Evolutionary conservation across 148 eudicot genomes (phyloP).

Genomic region (Polygonum maritimum): DNA sequence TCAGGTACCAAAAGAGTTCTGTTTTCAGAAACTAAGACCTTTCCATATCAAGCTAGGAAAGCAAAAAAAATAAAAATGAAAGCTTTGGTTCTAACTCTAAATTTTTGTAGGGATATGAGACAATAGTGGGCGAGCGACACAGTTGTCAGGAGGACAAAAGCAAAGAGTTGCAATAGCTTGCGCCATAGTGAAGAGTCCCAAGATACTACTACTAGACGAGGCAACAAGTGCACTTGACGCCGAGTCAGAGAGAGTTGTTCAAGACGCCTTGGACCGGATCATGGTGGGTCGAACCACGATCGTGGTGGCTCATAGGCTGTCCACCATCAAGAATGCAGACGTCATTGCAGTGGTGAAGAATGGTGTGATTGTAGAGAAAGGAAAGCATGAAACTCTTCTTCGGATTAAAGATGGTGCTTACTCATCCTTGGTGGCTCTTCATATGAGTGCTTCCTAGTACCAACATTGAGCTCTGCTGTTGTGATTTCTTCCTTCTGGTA

Average conservation of each 20-base stretch:
- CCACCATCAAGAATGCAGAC: constrained; percentile 58
- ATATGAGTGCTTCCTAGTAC: constrained; percentile 26
- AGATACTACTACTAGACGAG: constrained; percentile 57
- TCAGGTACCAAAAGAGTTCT: constrained; percentile 27
- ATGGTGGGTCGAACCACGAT: constrained; percentile 66
- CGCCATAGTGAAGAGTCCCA: constrained; percentile 57
- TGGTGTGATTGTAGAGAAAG: constrained; percentile 64
- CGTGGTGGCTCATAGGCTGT: constrained; percentile 58
- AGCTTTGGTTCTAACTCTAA: not conserved
- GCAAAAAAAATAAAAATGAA: too few species aligned
- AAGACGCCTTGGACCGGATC: constrained; percentile 53
- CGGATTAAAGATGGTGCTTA: constrained; percentile 46
- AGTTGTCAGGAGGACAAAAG: constrained; percentile 72
- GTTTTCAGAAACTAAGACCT: not conserved
- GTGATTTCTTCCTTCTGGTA: too few species aligned
- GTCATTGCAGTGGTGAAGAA: constrained; percentile 54
- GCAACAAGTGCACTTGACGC: constrained; percentile 80
- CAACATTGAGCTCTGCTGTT: not conserved
- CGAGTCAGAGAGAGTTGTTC: constrained; percentile 61
- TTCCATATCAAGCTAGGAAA: not conserved
- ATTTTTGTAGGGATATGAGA: constrained; percentile 57
- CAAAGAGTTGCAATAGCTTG: constrained; percentile 78
- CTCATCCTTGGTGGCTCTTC: constrained; percentile 53
- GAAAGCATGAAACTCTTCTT: constrained; percentile 48
- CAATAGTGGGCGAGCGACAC: constrained; percentile 60